Evolutionary conservation across 2,329 filamentous ascomycete species (phyloP).

Genomic region (Colletotrichum aenigma): DNA sequence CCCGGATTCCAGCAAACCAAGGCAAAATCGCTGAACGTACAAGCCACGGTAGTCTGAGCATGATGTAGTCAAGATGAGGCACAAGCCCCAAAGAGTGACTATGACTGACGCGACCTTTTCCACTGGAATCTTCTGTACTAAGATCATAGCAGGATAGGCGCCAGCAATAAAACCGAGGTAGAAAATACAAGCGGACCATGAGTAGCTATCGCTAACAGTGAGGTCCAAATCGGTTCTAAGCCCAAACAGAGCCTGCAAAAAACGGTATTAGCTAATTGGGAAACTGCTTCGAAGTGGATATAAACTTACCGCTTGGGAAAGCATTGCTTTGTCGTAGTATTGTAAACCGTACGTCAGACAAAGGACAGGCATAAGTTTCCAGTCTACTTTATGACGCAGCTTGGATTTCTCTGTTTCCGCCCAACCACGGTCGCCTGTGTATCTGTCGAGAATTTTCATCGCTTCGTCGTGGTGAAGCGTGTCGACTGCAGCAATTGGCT

Average conservation of each 20-base stretch:
- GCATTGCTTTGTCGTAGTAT: conserved; percentile 28
- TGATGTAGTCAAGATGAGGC: conserved; percentile 33
- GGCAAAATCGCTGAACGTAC: conserved; percentile 38
- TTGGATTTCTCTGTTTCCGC: conserved; percentile 44
- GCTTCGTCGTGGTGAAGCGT: conserved; percentile 43
- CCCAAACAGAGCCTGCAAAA: conserved; percentile 27
- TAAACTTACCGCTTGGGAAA: conserved; percentile 37
- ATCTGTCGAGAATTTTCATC: conserved; percentile 42
- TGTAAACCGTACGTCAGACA: conserved; percentile 34
- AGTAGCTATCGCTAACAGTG: conserved; percentile 30
- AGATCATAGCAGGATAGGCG: conserved; percentile 33
- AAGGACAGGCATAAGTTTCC: conserved; percentile 45
- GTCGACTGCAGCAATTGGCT: conserved; percentile 24
- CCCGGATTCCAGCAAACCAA: conserved; percentile 38
- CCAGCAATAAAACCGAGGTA: conserved; percentile 35
- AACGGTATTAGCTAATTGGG: conserved; percentile 41
- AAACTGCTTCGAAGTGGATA: conserved; percentile 28
- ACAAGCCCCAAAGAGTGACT: conserved; percentile 32
- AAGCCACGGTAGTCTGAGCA: conserved; percentile 34
- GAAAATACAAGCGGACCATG: conserved; percentile 34
- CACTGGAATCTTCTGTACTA: conserved; percentile 30
- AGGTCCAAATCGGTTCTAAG: conserved; percentile 29
- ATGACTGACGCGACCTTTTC: conserved; percentile 31
- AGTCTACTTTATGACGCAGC: conserved; percentile 45
- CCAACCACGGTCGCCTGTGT: conserved; percentile 46